A percentile compares a stretch with the other conserved stretches of the same genome.
These are phyloP conservation scores for Hymenoscyphus fraxineus DNA, from an alignment of 2,329 filamentous ascomycete species.

Conservation along the genomic window DNA sequence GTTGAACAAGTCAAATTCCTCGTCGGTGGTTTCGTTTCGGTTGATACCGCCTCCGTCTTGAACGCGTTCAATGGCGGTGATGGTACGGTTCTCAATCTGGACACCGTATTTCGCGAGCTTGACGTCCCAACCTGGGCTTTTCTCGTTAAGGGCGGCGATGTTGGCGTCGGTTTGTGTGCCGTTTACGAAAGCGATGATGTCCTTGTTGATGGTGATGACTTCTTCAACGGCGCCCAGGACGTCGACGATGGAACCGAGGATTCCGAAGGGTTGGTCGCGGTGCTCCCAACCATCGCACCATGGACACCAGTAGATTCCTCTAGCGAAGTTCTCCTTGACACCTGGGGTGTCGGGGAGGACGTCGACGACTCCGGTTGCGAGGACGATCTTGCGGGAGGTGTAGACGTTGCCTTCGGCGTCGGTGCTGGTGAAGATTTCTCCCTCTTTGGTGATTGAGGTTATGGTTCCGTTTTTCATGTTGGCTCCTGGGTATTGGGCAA, in stretches of 20 bases:
- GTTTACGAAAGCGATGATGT: constrained; percentile 45
- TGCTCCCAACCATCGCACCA: constrained; percentile 64
- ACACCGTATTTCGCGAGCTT: constrained; percentile 50
- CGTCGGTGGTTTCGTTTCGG: constrained; percentile 10
- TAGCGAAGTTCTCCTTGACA: constrained; percentile 51
- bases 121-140: constrained; percentile 43
- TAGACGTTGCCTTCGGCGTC: constrained; percentile 36
- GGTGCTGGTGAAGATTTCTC: constrained; percentile 45
- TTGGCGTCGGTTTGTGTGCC: constrained; percentile 49
- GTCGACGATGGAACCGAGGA: constrained; percentile 45
- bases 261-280: constrained; percentile 53
- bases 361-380: constrained; percentile 52
- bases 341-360: constrained; percentile 50
- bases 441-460: constrained; percentile 32
- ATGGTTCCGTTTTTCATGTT: constrained; percentile 51
- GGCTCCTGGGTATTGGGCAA: constrained; percentile 48
- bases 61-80: constrained; percentile 46
- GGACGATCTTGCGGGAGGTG: constrained; percentile 48
- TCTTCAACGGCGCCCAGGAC: constrained; percentile 47
- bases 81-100: constrained; percentile 53
- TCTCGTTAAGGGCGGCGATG: constrained; percentile 39
- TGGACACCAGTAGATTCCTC: constrained; percentile 60
- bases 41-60: constrained; percentile 29
- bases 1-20: constrained; percentile 52
- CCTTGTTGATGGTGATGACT: constrained; percentile 50